These are phyloP conservation scores for Kwoniella heveanensis DNA, from an alignment of 768 basidiomycete species.

Conservation along the genomic window DNA sequence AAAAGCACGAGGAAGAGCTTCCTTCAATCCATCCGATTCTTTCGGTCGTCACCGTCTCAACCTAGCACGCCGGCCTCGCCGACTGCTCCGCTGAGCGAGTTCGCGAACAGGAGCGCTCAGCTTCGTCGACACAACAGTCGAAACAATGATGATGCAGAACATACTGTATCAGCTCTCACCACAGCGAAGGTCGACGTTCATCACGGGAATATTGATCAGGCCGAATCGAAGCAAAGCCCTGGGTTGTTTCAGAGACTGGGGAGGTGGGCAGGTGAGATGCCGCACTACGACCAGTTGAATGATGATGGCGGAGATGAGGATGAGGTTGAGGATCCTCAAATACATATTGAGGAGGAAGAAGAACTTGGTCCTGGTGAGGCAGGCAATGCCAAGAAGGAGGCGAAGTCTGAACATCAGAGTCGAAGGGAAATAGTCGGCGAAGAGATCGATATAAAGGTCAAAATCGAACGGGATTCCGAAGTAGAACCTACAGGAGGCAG, in stretches of 20 bases:
- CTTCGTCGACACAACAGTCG: too few relatives aligned
- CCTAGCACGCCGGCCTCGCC: not conserved
- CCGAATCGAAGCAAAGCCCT: not conserved
- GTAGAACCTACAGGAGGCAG: not conserved
- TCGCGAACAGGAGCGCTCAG: too few relatives aligned
- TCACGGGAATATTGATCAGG: too few relatives aligned
- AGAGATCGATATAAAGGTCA: conserved; percentile 8
- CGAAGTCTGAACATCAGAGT: not conserved
- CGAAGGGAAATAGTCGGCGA: not conserved
- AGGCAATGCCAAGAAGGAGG: not conserved
- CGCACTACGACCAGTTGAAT: not conserved
- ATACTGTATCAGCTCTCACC: too few relatives aligned
- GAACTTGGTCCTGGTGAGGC: not conserved
- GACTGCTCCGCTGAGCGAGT: not conserved
- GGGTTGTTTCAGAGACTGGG: conserved; percentile 7
- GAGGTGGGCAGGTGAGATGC: not conserved
- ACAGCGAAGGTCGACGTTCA: too few relatives aligned
- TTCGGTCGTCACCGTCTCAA: not conserved
- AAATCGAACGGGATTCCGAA: conserved; percentile 1
- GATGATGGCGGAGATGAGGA: not conserved
- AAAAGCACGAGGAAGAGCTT: conserved; percentile 14
- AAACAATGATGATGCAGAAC: too few relatives aligned
- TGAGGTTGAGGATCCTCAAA: not conserved
- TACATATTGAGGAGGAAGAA: conserved; percentile 9
- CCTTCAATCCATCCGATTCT: conserved; percentile 7